Conservation (phyloP, 169 alveolate genomes). For the Plasmodium ovale region DNA sequence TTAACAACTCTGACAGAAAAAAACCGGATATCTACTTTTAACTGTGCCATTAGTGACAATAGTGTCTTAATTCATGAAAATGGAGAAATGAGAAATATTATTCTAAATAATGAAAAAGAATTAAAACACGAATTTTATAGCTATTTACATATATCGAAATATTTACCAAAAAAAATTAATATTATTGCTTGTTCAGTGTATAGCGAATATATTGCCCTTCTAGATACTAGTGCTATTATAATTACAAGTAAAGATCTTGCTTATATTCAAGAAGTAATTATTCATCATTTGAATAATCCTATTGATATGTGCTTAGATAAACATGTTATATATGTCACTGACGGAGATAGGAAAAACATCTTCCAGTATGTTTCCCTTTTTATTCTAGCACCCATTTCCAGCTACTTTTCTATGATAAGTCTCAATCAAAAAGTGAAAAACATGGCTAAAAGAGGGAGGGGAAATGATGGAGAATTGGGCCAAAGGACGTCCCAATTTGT, state of each 20-base stretch:
- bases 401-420: too few relatives aligned
- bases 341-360: conserved; percentile 52
- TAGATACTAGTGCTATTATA: conserved; percentile 4
- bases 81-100: not conserved
- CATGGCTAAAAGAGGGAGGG: not conserved
- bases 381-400: not conserved
- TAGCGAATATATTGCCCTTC: not conserved
- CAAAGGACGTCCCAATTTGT: not conserved
- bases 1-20: not conserved
- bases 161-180: not conserved
- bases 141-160: not conserved
- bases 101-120: not conserved
- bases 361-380: conserved; percentile 8
- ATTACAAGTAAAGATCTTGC: not conserved
- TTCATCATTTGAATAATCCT: conserved; percentile 43
- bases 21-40: conserved; percentile 25
- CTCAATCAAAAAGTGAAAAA: not conserved
- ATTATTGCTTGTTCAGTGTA: conserved; percentile 16
- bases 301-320: conserved; percentile 43
- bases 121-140: not conserved
- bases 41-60: not conserved
- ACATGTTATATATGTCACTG: conserved; percentile 24
- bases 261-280: not conserved
- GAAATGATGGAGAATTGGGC: not conserved
- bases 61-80: not conserved